Base-by-base conservation (phyloP, 495 filamentous ascomycete species). In the Parmelia sp. region DNA sequence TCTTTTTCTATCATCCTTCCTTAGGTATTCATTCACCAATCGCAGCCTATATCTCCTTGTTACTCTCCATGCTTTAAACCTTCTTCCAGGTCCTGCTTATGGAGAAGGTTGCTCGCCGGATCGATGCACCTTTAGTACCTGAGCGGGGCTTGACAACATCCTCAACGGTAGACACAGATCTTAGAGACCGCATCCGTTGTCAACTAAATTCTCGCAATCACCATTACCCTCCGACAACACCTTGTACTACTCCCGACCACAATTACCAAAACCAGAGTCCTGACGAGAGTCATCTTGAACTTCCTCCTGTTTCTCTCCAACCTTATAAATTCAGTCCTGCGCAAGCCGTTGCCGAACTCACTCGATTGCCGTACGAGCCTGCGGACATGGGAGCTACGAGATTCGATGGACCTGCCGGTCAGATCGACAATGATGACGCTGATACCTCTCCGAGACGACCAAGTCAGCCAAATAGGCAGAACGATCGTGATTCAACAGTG, bases 321-420 rank as follows among this genome's bases (percentile, higher is more conserved):
- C 21, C 21, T 29, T 57, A 44, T 5, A 60, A 17, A 27, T 59
- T 66, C 29, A 63, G 60, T 53, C 49, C 53, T n/a, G 57, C 33
- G 35, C 35, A 62, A 42, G 39, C 67, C 53, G 53, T 62, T 49
- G 59, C 59, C 17, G 65, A 63, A n/a, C 62, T 65, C 39, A 49
- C 58, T 42, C 47, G 19, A 12, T 31, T 57, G 37, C 29, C 59
- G 42, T 31, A 47, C 31, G 57, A 47, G 29, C 37, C 53, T 36
- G 27, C 60, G 40, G 39, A 61, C 15, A 61, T 58, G 53, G 61
- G 66, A 45, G 47, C 64, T n/a, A 55, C 58, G 31, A 63, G 49
- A n/a, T 69, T 64, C 55, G 68, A 70, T 60, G 68, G 68, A 42
- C 68, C 68, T 58, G 65, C 68, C 25, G 62, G 62, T n/a, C 65